These are phyloP conservation scores for Ophiosphaerella korrae DNA, from an alignment of 2,329 filamentous ascomycete genomes.

Conservation along the genomic window DNA sequence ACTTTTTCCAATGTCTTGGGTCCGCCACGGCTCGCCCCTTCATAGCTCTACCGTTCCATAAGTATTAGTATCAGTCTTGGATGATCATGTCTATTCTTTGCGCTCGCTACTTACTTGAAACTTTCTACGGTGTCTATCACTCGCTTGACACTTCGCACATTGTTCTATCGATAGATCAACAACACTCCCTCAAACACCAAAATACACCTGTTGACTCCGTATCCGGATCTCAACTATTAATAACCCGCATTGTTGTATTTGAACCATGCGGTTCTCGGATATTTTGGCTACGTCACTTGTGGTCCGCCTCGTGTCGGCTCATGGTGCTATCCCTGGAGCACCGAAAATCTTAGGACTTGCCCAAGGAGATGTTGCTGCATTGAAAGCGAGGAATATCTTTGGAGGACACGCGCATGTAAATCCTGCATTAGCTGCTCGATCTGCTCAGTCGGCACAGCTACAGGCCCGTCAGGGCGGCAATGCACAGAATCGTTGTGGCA, in stretches of 20 bases:
- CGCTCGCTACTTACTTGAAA: not conserved
- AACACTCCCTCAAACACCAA: not conserved
- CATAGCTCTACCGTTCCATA: slow-evolving; percentile 4
- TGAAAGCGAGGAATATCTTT: slow-evolving; percentile 35
- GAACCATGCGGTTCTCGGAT: slow-evolving; percentile 39
- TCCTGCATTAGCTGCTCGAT: slow-evolving; percentile 17
- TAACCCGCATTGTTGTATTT: not conserved
- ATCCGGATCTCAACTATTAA: too few relatives aligned
- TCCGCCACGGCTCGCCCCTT: slow-evolving; percentile 5
- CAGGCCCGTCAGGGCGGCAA: slow-evolving; percentile 39
- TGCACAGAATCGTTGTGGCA: slow-evolving; percentile 39
- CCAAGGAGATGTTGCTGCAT: slow-evolving; percentile 20
- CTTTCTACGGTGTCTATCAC: not conserved
- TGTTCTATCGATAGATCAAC: not conserved
- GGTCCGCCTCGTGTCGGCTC: slow-evolving; percentile 40
- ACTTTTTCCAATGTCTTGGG: slow-evolving; percentile 5
- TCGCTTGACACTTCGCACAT: not conserved
- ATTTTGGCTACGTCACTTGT: slow-evolving; percentile 33
- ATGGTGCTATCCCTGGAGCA: slow-evolving; percentile 29
- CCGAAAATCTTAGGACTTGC: slow-evolving; percentile 42
- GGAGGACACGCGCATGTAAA: slow-evolving; percentile 8
- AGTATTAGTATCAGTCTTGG: not conserved
- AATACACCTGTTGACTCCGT: not conserved
- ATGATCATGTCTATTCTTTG: not conserved
- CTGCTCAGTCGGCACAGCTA: slow-evolving; percentile 12